Conservation (phyloP, 1,284 basidiomycete genomes). For the Heterobasidion occidentale region DNA sequence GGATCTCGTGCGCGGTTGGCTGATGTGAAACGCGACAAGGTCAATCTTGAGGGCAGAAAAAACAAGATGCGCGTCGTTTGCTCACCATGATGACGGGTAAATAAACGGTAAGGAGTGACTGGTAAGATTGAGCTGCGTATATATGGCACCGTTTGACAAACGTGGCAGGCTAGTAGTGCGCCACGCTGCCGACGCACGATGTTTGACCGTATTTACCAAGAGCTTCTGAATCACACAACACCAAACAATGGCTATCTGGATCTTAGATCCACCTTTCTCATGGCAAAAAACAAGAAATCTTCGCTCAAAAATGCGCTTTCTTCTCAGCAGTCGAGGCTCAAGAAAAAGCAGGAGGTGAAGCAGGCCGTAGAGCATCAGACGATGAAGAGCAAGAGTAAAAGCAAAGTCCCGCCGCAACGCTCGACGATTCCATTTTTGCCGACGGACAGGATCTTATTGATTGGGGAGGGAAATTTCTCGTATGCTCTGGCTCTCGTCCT, state of each 20-base stretch:
- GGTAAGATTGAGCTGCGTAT: background rate
- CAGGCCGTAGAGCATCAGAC: constrained; percentile 41
- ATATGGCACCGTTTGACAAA: constrained; percentile 8
- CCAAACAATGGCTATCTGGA: constrained; percentile 8
- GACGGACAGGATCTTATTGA: constrained; percentile 76
- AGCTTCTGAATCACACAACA: constrained; percentile 29
- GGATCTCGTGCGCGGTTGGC: constrained; percentile 68
- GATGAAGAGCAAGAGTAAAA: constrained; percentile 26
- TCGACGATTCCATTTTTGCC: constrained; percentile 65
- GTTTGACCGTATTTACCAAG: constrained; percentile 21
- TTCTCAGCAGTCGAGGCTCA: constrained; percentile 57
- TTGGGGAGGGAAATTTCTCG: constrained; percentile 97
- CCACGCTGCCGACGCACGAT: constrained; percentile 8
- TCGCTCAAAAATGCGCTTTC: constrained; percentile 57
- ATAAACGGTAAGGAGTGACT: constrained; percentile 14
- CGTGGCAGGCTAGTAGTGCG: constrained; percentile 15
- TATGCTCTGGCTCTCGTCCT: constrained; percentile 74
- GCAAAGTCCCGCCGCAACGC: constrained; percentile 17
- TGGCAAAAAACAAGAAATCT: constrained; percentile 43
- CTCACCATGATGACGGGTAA: constrained; percentile 22
- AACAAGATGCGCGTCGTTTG: background rate
- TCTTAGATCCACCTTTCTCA: constrained; percentile 13
- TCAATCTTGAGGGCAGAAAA: background rate
- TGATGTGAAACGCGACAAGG: constrained; percentile 9
- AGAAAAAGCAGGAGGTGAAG: constrained; percentile 44